Evolutionary conservation across 106 monocot species (phyloP).

Genomic region (Triglochin maritima): DNA sequence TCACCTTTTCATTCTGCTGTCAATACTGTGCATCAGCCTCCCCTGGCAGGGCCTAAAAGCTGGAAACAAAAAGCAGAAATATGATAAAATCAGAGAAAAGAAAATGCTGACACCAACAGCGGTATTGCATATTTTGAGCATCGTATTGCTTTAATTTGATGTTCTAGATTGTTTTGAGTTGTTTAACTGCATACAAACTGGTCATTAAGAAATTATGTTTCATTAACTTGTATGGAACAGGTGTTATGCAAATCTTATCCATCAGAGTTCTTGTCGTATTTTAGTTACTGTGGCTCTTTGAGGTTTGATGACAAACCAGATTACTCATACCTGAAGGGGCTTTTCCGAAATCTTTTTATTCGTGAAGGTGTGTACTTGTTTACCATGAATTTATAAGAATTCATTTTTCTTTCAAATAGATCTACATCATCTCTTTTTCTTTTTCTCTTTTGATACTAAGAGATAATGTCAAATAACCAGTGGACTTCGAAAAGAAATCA

Average conservation of each 20-base stretch:
- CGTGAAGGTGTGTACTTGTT: slow-evolving; percentile 41
- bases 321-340: slow-evolving; percentile 61
- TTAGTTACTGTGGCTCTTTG: slow-evolving; percentile 64
- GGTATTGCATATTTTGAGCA: slow-evolving; percentile 15
- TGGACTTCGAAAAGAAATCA: no score
- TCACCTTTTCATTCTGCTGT: neutral
- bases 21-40: slow-evolving; percentile 30
- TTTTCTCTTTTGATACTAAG: no score
- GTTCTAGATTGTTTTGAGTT: no score
- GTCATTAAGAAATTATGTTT: neutral
- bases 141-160: neutral
- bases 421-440: no score
- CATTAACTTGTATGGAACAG: slow-evolving; percentile 11
- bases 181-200: no score
- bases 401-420: no score
- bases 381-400: no score
- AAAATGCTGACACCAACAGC: slow-evolving; percentile 75
- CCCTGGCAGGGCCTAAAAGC: slow-evolving; percentile 83
- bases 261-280: slow-evolving; percentile 50
- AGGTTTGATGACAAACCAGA: slow-evolving; percentile 67
- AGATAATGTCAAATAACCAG: no score
- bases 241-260: slow-evolving; percentile 62
- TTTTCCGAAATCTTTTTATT: slow-evolving; percentile 68
- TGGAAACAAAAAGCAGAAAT: slow-evolving; percentile 75
- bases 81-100: slow-evolving; percentile 83